Evolutionary conservation across 2,329 filamentous ascomycete species (phyloP), one percentile per base, ranked within the genome.

Genomic region (Rugonectria rugulosa): DNA sequence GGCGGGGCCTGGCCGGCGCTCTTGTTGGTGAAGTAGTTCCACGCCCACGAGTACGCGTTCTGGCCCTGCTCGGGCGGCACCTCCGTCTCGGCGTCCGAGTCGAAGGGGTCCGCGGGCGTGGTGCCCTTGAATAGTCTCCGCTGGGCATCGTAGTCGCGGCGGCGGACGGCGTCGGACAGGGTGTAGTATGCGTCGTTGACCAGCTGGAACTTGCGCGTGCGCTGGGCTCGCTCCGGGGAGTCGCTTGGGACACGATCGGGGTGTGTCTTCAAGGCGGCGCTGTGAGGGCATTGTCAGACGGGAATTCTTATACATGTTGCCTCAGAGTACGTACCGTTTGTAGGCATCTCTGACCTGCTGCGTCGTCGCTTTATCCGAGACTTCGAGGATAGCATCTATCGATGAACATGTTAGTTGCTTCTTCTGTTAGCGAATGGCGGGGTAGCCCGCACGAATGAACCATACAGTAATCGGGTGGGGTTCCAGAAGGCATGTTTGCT

Each of bases 171-270:
- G 72, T 98, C 93, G 0, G 91, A 96, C 23, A 98, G 87, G 0
- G 91, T 93, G 74, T 91, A 96, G 80, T 96, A 97, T 60, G 92
- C 92, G 70, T 96, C 92, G 77, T 96, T 96, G 68, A 97, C 90
- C 62, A 90, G 85, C 74, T 97, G 92, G 79, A 97, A 97, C 71
- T 88, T 88, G 69, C 90, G 90, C 6, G 95, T 99, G 68, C 93
- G 90, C 11, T 84, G 75, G 19, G 86, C 75, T 61, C 94, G 91
- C 66, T 98, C 92, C 31, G 93, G 91, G 5, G 92, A 94, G 75
- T 92, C 87, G 62, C 84, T 78, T 23, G 92, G 83, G 34, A 99
- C 92, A 56, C 95, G 90, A 73, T 99, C 95, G 2, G 94, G 94
- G 73, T 98, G 94, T 61, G 91, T 92, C 76, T 95, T 96, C 40